A percentile compares a stretch with the other conserved stretches of the same genome.
phyloP scores from a whole-genome alignment of 140 eudicot genomes.

The Bidens hawaiensis region DNA sequence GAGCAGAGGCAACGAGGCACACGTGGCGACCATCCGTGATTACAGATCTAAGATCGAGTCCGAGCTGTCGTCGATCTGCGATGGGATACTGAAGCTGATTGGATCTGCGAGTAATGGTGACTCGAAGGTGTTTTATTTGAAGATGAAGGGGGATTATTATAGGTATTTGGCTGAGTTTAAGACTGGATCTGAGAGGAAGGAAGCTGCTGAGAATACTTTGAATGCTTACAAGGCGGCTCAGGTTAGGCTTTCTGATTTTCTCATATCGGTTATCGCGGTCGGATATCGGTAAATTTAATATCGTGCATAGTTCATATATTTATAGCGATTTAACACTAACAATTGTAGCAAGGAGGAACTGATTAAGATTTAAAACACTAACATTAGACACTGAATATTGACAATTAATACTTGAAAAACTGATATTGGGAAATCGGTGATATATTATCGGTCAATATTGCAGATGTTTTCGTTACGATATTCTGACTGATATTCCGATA shows the following conservation, averaged over 20 bases:
- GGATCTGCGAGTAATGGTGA: slow-evolving; percentile 61
- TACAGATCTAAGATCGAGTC: slow-evolving; percentile 83
- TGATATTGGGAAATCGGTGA: too few species aligned
- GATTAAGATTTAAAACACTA: too few species aligned
- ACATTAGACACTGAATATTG: too few species aligned
- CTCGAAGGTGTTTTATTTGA: slow-evolving; percentile 71
- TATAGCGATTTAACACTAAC: too few species aligned
- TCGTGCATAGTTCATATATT: too few species aligned
- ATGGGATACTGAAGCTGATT: slow-evolving; percentile 65
- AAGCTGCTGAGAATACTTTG: slow-evolving; percentile 83
- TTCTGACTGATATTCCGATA: too few species aligned
- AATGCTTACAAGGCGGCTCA: slow-evolving; percentile 81
- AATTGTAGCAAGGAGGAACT: too few species aligned
- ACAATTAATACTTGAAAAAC: too few species aligned
- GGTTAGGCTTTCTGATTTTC: slow-evolving; percentile 33
- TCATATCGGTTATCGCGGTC: not conserved
- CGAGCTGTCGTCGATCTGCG: slow-evolving; percentile 62
- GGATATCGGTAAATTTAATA: too few species aligned
- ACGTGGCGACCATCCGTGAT: slow-evolving; percentile 63
- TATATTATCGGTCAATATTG: too few species aligned
- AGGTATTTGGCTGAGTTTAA: slow-evolving; percentile 83
- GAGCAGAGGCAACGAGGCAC: slow-evolving; percentile 74
- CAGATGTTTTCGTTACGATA: too few species aligned
- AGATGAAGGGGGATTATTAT: slow-evolving; percentile 85
- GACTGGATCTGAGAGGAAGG: slow-evolving; percentile 72